phyloP scores from a whole-genome alignment of 164 flowering plant species.

The Umbellularia californica region DNA sequence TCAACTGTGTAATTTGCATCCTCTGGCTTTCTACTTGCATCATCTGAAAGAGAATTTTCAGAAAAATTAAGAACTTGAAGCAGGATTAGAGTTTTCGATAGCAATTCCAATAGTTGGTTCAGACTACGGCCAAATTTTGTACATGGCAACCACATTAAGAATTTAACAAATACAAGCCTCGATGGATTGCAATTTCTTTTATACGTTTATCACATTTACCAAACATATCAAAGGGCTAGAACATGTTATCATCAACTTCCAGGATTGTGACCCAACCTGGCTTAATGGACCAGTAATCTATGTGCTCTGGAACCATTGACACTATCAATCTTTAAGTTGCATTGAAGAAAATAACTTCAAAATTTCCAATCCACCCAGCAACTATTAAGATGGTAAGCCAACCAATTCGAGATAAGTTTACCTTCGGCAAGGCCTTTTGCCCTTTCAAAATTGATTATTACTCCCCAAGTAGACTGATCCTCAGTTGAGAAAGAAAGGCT shows the following conservation, averaged over 20 bases:
- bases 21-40: conserved; percentile 68
- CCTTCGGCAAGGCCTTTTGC: conserved; percentile 66
- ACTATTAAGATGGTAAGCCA: background rate
- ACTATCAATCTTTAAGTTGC: background rate
- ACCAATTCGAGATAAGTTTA: conserved; percentile 19
- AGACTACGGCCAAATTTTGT: background rate
- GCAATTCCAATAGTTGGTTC: background rate
- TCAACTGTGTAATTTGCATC: conserved; percentile 73
- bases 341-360: background rate
- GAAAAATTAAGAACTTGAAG: background rate
- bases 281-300: background rate
- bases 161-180: background rate
- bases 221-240: too few relatives aligned
- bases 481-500: conserved; percentile 54
- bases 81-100: background rate
- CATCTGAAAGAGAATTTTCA: conserved; percentile 41
- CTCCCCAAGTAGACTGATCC: conserved; percentile 87
- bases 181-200: too few relatives aligned
- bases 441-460: conserved; percentile 73
- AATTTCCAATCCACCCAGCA: background rate
- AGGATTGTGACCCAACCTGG: background rate
- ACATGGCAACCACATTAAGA: background rate
- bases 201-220: too few relatives aligned
- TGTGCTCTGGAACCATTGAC: background rate
- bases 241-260: too few relatives aligned